Evolutionary conservation across 768 basidiomycete genomes (phyloP).

Genomic region (Naematelia aurantialba): DNA sequence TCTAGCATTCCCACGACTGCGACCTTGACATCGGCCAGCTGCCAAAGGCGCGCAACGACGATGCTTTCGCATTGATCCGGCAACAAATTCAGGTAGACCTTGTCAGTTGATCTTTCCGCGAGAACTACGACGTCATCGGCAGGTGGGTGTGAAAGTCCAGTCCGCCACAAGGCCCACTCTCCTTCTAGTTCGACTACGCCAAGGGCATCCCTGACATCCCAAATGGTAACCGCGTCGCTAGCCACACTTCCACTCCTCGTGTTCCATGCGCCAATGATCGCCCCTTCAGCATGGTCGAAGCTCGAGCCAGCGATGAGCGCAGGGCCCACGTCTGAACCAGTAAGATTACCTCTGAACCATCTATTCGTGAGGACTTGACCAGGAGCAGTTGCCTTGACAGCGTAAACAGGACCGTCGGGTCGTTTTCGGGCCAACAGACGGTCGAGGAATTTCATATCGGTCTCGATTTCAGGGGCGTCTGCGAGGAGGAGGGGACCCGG

Average conservation of each 20-base stretch:
- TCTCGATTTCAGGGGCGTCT: conserved; percentile 19
- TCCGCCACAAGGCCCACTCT: neutral
- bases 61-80: conserved; percentile 18
- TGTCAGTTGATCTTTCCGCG: neutral
- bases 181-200: neutral
- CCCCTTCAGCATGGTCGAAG: conserved; percentile 11
- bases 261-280: conserved; percentile 33
- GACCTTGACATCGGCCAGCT: conserved; percentile 6
- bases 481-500: conserved; percentile 35
- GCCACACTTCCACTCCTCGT: conserved; percentile 15
- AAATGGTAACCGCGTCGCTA: conserved; percentile 14
- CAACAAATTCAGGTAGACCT: conserved; percentile 4
- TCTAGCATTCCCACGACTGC: conserved; percentile 32
- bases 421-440: conserved; percentile 4
- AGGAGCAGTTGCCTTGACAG: conserved; percentile 16
- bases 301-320: conserved; percentile 26
- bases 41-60: conserved; percentile 18
- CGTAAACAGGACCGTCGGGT: conserved; percentile 8
- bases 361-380: conserved; percentile 18
- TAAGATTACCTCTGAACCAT: conserved; percentile 32
- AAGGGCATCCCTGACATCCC: conserved; percentile 28
- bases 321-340: conserved; percentile 17
- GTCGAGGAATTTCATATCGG: conserved; percentile 17
- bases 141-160: neutral
- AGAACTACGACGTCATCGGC: conserved; percentile 1